Conservation (phyloP, 371 early-diverging fungal species). For the Syncephalis plumigaleata region DNA sequence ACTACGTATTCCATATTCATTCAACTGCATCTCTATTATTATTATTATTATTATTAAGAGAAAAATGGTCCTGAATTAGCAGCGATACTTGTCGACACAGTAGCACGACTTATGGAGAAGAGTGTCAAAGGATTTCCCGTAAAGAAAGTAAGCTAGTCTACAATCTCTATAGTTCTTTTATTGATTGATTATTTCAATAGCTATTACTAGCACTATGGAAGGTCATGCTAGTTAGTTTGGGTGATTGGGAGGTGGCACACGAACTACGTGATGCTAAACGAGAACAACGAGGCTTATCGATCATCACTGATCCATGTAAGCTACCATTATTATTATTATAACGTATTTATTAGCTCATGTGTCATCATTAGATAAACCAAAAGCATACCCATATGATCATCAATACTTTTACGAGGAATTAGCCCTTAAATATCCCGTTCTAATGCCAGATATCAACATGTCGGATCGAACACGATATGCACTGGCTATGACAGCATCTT, state of each 20-base stretch:
- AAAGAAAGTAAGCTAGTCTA: not conserved
- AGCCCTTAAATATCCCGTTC: not conserved
- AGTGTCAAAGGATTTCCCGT: conserved; percentile 58
- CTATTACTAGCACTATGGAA: conserved; percentile 51
- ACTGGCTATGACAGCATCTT: too few relatives aligned
- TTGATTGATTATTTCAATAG: conserved; percentile 10
- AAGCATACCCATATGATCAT: not conserved
- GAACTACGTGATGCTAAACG: conserved; percentile 26
- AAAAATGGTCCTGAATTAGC: conserved; percentile 27
- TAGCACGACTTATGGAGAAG: conserved; percentile 46
- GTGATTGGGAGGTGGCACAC: conserved; percentile 24
- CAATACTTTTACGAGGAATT: not conserved
- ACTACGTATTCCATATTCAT: not conserved
- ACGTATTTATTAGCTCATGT: too few relatives aligned
- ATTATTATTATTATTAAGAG: conserved; percentile 13
- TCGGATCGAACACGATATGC: too few relatives aligned
- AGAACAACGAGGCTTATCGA: conserved; percentile 20
- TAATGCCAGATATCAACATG: too few relatives aligned
- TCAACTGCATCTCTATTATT: not conserved
- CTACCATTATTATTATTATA: too few relatives aligned
- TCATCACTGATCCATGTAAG: conserved; percentile 7
- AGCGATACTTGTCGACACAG: conserved; percentile 38
- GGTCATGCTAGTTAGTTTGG: conserved; percentile 36
- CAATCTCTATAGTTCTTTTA: not conserved
- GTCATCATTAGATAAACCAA: not conserved